Base-by-base conservation (phyloP, 2,329 filamentous ascomycete species). In the Alternaria novae-zelandiae region DNA sequence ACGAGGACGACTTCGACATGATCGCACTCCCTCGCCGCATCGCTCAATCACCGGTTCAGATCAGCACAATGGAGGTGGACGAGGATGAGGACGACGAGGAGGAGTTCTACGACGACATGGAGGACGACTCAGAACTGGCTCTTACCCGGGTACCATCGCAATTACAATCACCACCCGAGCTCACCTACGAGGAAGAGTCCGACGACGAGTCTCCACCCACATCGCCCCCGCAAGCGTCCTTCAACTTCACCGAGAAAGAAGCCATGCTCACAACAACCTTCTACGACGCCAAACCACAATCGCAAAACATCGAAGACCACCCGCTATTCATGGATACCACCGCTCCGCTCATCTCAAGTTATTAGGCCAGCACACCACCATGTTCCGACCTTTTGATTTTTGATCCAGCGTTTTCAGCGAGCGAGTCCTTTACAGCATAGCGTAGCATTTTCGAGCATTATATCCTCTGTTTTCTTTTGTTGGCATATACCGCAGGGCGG, bases 1-100 rank as follows among this genome's bases (percentile, higher is more conserved):
- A 83, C 73, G 85, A 87, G 61, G 84, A 85, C 60, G 83, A 85
- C 66, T 81, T 79, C 67, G 81, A 83, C 71, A 81, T 82, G 75
- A 76, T 83, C 66, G 71, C 81, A 21, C 72, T 82, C 49, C 76
- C 78, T 63, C 77, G 81, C 63, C 78, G 76, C 70, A 75, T 84
- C 55, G 72, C 73, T 51, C 78, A 79, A 64, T 71, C 82, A 69
- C 79, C 79, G 21, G 76, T 84, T 49, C 74, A 80, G 57, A 77
- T 85, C 77, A 79, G 80, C 64, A 82, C 81, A 44, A 77, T 75
- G 58, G 81, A 83, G 69, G 64, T 83, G 21, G 78, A 80, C 20
- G 78, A 82, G 21, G 78, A 80, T 20, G 77, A 81, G 23, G 77
- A 81, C 5, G 78, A 81, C 36, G 77, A 80, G 15, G 81, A 83